Evolutionary conservation across 257 asterid genomes (phyloP).

Genomic region (Nicotiana tomentosiformis): DNA sequence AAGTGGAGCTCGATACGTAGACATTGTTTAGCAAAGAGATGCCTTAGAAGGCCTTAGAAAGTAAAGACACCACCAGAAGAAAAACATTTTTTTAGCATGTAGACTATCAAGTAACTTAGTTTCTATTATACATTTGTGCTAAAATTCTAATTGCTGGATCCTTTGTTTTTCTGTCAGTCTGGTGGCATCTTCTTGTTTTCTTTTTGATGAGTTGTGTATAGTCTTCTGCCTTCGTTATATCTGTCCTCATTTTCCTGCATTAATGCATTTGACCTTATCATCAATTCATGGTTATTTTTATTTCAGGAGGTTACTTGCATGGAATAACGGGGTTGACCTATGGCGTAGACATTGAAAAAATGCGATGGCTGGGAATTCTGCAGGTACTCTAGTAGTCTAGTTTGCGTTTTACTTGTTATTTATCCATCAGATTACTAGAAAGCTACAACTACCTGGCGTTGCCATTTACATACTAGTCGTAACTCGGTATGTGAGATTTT

Average conservation of each 20-base stretch:
- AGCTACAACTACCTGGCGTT: not conserved
- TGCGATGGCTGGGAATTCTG: conserved; percentile 70
- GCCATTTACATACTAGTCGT: not conserved
- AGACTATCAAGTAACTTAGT: not conserved
- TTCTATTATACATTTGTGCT: not conserved
- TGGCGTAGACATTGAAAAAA: conserved; percentile 71
- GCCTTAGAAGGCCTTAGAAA: too few relatives aligned
- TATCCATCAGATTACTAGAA: not conserved
- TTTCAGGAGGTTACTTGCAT: conserved; percentile 86
- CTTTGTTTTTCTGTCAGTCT: not conserved
- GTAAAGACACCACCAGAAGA: not conserved
- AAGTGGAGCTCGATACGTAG: too few relatives aligned
- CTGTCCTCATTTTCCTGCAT: not conserved
- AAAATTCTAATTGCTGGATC: not conserved
- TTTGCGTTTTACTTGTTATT: not conserved
- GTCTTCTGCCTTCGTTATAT: not conserved
- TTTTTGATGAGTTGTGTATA: not conserved
- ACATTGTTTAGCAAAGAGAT: too few relatives aligned
- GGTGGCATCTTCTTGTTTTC: not conserved
- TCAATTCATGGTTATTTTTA: not conserved
- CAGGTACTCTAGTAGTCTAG: conserved; percentile 39
- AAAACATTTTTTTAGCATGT: not conserved
- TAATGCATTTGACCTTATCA: not conserved
- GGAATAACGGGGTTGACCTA: conserved; percentile 74
- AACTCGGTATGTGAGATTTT: too few relatives aligned